Conservation (phyloP, 768 basidiomycete genomes). For the Boletales sp. region DNA sequence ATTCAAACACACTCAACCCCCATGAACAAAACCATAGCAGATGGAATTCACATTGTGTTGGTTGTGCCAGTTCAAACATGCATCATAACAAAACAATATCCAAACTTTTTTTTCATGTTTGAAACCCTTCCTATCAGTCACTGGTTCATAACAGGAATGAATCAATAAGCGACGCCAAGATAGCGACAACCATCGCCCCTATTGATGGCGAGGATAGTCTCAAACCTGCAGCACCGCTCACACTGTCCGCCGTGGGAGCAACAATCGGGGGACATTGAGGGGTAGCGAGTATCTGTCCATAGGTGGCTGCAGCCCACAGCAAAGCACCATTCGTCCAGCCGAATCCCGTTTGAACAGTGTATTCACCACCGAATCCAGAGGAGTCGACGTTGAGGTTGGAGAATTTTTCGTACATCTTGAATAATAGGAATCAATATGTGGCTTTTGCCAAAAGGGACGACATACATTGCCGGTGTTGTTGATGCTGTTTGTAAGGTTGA, state of each 20-base stretch:
- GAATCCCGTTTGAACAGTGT: slow-evolving; percentile 84
- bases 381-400: slow-evolving; percentile 74
- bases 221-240: slow-evolving; percentile 5
- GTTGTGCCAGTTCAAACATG: too few species aligned
- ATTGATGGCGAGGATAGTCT: neutral
- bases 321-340: slow-evolving; percentile 88
- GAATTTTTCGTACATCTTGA: slow-evolving; percentile 87
- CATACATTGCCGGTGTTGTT: slow-evolving; percentile 73
- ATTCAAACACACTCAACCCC: too few species aligned
- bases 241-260: neutral
- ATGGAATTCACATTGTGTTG: too few species aligned
- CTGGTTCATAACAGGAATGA: neutral
- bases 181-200: neutral
- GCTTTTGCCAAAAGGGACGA: neutral
- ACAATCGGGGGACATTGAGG: slow-evolving; percentile 60
- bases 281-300: slow-evolving; percentile 54
- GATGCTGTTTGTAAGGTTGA: slow-evolving; percentile 64
- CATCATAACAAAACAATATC: too few species aligned
- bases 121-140: too few species aligned
- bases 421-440: too few species aligned
- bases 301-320: slow-evolving; percentile 70
- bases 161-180: slow-evolving; percentile 1
- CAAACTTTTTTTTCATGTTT: too few species aligned
- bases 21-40: too few species aligned
- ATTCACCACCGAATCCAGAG: slow-evolving; percentile 81